A percentile compares a stretch with the other conserved stretches of the same genome.
Conservation (phyloP, 495 filamentous ascomycete species). For the Pseudotulostoma volvatum region DNA sequence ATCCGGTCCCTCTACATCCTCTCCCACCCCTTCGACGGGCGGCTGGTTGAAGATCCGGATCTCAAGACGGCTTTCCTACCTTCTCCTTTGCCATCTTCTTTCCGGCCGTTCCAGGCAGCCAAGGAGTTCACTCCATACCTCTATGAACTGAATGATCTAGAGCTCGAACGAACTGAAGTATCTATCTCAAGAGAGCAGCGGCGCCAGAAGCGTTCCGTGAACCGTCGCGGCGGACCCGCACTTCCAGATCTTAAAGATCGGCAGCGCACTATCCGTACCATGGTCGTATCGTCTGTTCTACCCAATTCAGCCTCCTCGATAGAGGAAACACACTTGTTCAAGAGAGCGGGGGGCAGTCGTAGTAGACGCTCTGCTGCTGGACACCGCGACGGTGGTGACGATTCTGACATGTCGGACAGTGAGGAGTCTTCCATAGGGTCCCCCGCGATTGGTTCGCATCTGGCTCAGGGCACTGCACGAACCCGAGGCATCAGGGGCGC, state of each 20-base stretch:
- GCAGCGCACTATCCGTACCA: conserved; percentile 74
- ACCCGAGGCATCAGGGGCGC: conserved; percentile 79
- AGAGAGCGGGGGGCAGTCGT: conserved; percentile 45
- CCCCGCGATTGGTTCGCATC: conserved; percentile 51
- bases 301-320: conserved; percentile 67
- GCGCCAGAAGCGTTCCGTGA: conserved; percentile 86
- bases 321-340: conserved; percentile 76
- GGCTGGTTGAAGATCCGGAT: conserved; percentile 82
- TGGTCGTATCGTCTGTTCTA: conserved; percentile 78
- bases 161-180: conserved; percentile 79
- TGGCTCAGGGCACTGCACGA: conserved; percentile 61
- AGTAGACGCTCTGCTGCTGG: conserved; percentile 27
- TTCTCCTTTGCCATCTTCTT: conserved; percentile 64
- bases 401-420: conserved; percentile 76
- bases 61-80: conserved; percentile 71
- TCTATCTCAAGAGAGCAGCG: conserved; percentile 86
- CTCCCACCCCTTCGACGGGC: conserved; percentile 86
- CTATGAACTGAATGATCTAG: conserved; percentile 82
- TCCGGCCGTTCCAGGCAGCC: conserved; percentile 75
- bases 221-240: conserved; percentile 83
- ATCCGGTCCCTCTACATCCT: conserved; percentile 85
- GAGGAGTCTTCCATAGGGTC: conserved; percentile 79
- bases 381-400: conserved; percentile 48
- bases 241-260: conserved; percentile 92
- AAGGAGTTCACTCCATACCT: conserved; percentile 88